phyloP scores from a whole-genome alignment of 305 asterid genomes.

The Petunia hybrid region DNA sequence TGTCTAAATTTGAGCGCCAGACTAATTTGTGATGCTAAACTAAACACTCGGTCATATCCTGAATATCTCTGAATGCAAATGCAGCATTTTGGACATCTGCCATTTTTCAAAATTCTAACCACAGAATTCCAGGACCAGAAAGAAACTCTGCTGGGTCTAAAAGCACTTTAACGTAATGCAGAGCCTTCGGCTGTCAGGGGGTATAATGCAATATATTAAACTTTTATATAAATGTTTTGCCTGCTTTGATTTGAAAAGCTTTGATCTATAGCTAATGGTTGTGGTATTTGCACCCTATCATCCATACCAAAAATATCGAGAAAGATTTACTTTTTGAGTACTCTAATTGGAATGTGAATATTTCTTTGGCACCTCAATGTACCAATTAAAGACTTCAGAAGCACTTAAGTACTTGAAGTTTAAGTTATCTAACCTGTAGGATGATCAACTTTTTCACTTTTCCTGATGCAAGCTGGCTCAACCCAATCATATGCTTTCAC shows the following conservation, averaged over 20 bases:
- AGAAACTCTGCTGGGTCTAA: not conserved
- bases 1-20: not conserved
- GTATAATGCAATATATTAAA: too few relatives aligned
- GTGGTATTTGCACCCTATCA: not conserved
- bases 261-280: slow-evolving; percentile 8
- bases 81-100: not conserved
- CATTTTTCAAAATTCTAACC: not conserved
- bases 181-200: too few relatives aligned
- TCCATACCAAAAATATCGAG: not conserved
- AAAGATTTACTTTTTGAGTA: slow-evolving; percentile 2
- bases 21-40: not conserved
- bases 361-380: not conserved
- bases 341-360: not conserved
- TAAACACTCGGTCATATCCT: slow-evolving; percentile 1
- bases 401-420: slow-evolving; percentile 25
- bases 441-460: slow-evolving; percentile 53
- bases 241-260: not conserved
- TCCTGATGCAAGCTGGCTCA: slow-evolving; percentile 74
- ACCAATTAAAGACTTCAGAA: not conserved
- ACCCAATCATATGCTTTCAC: slow-evolving; percentile 98
- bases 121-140: not conserved
- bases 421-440: slow-evolving; percentile 63
- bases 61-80: not conserved
- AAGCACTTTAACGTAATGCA: too few relatives aligned
- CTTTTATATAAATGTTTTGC: not conserved